These are phyloP conservation scores for Aspergillus vadensis DNA, from an alignment of 2,329 filamentous ascomycete species.

Conservation along the genomic window DNA sequence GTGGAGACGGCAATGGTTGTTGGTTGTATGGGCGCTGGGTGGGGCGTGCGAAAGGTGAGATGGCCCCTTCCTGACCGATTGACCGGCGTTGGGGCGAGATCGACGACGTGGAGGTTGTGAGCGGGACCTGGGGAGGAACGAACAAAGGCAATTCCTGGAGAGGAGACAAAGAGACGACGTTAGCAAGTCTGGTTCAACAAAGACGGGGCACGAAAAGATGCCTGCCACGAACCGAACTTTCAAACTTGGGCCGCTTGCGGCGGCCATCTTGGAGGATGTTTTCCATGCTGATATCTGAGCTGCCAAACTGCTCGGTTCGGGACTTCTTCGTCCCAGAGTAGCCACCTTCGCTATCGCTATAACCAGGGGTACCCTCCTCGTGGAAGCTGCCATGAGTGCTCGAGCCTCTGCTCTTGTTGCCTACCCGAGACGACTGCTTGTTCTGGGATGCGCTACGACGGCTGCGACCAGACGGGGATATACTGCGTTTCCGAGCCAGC, in stretches of 20 bases:
- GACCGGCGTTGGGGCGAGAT: slow-evolving; percentile 86
- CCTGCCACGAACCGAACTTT: slow-evolving; percentile 82
- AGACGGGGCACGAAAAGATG: slow-evolving; percentile 24
- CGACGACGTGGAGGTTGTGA: slow-evolving; percentile 94
- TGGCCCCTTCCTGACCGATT: slow-evolving; percentile 67
- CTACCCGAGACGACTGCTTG: slow-evolving; percentile 68
- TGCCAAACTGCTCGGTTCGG: slow-evolving; percentile 82
- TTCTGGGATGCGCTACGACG: slow-evolving; percentile 78
- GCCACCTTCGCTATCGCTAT: slow-evolving; percentile 85
- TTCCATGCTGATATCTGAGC: slow-evolving; percentile 95
- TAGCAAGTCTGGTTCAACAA: slow-evolving; percentile 6
- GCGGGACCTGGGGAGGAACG: slow-evolving; percentile 88
- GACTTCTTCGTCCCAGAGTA: slow-evolving; percentile 70
- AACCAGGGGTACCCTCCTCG: slow-evolving; percentile 73
- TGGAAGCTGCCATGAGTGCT: slow-evolving; percentile 60
- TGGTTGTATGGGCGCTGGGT: slow-evolving; percentile 80
- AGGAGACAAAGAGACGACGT: slow-evolving; percentile 18
- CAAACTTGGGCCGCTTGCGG: slow-evolving; percentile 89
- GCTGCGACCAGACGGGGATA: slow-evolving; percentile 71
- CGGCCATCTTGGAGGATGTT: slow-evolving; percentile 98
- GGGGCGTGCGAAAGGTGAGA: slow-evolving; percentile 71
- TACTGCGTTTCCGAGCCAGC: slow-evolving; percentile 73
- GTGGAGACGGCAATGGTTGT: slow-evolving; percentile 77
- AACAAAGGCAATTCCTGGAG: slow-evolving; percentile 89
- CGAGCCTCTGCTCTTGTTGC: slow-evolving; percentile 67